phyloP scores from a whole-genome alignment of 192 early-diverging fungal species.

The Geranomyces michiganensis region DNA sequence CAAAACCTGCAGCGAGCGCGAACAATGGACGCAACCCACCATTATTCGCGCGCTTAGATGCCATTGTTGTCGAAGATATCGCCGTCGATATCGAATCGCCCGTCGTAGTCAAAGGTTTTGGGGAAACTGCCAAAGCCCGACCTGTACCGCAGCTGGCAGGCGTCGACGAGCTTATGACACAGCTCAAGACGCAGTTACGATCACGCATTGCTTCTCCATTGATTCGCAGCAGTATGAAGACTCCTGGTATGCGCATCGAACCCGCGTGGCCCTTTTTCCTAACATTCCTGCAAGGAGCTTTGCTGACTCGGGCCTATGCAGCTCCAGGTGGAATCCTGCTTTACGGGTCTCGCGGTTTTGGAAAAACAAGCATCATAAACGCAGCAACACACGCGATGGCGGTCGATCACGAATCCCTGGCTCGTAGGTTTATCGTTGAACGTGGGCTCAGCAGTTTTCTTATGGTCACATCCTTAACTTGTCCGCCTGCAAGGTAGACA shows the following conservation, averaged over 20 bases:
- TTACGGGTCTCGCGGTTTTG: slow-evolving; percentile 42
- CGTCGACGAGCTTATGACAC: slow-evolving; percentile 1
- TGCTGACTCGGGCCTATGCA: not conserved
- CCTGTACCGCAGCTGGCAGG: slow-evolving; percentile 10
- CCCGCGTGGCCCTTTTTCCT: no score
- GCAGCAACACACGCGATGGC: slow-evolving; percentile 27
- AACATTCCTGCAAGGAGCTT: no score
- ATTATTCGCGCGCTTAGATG: not conserved
- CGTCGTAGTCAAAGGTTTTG: not conserved
- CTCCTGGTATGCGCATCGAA: slow-evolving; percentile 15
- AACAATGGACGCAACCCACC: not conserved
- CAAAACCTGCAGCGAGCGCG: not conserved
- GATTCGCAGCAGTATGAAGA: not conserved
- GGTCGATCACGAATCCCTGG: slow-evolving; percentile 22
- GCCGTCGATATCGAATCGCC: not conserved
- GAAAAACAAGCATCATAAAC: slow-evolving; percentile 42
- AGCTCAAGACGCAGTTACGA: not conserved
- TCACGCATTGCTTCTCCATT: not conserved
- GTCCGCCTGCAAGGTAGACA: slow-evolving; percentile 47
- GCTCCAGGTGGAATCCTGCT: slow-evolving; percentile 43
- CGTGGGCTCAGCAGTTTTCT: not conserved
- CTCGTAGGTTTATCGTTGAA: slow-evolving; percentile 24
- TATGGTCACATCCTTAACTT: not conserved
- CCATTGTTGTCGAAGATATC: not conserved
- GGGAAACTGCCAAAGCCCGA: not conserved